phyloP scores from a whole-genome alignment of 306 rosid species.

The Spatholobus suberectus region DNA sequence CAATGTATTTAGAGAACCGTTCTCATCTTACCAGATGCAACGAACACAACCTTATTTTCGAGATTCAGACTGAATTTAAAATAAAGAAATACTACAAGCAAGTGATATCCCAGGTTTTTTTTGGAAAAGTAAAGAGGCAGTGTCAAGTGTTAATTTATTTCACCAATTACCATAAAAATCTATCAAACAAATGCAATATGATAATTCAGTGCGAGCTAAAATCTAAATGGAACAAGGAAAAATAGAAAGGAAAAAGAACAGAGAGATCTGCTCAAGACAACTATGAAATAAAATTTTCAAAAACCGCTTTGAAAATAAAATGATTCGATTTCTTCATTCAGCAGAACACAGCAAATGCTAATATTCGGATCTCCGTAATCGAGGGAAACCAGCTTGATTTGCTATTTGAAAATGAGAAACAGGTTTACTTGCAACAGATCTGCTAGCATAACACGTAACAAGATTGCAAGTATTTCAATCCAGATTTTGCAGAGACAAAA shows the following conservation, averaged over 20 bases:
- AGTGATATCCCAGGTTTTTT: not conserved
- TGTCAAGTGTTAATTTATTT: not conserved
- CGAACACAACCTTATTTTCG: not conserved
- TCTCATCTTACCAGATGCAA: not conserved
- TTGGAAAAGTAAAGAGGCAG: not conserved
- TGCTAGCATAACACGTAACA: not conserved
- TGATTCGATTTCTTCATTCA: not conserved
- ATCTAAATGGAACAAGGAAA: not conserved
- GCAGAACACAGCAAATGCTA: not conserved
- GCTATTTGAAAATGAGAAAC: not conserved
- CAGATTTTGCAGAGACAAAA: not conserved
- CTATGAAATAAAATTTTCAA: not conserved
- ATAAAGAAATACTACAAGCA: not conserved
- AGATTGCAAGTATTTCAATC: not conserved
- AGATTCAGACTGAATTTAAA: not conserved
- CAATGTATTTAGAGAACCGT: not conserved
- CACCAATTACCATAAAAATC: not conserved
- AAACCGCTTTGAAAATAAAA: not conserved
- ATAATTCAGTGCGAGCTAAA: not conserved
- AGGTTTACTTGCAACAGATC: slow-evolving; percentile 1
- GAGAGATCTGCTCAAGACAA: slow-evolving; percentile 10
- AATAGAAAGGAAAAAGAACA: not conserved
- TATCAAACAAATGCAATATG: not conserved
- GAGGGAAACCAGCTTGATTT: not conserved
- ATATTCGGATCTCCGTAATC: not conserved